Evolutionary conservation across 2,329 filamentous ascomycete genomes (phyloP), one percentile per base, ranked within the genome.

Genomic region (Botrytis hyacinthi): DNA sequence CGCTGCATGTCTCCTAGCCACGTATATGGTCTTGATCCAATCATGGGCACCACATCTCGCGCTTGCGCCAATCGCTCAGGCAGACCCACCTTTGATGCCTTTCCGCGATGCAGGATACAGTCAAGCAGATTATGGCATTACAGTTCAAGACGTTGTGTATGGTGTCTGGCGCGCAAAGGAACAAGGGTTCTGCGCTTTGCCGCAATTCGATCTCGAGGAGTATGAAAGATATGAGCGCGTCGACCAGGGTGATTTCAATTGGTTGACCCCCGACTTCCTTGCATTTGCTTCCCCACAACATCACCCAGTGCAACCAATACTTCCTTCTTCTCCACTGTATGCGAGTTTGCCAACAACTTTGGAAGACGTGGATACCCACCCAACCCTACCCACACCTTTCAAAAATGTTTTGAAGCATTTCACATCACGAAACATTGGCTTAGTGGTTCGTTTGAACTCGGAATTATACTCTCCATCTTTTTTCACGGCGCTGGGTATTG

Each of bases 221-320:
- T 99, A 99, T 82, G 96, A 99, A 84, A 92, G 89, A 81, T 99
- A 90, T 79, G 96, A 99, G 85, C 89, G 96, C 74, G 96, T 99
- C 32, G 96, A 99, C 82, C 94, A 98, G 86, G 96, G 96, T 76
- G 96, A 99, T 84, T 99, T 99, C 91, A 99, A 99, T 88, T 99
- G 96, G 96, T 89, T 99, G 74, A 97, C 95, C 9, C 95, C 95
- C 14, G 87, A 95, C 80, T 99, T 99, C 84, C 88, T 99, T 70
- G 96, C 96, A 35, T 98, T 99, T 82, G 96, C 96, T 62, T 98
- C 95, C 32, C 96, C 96, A 18, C 94, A 98, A 83, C 91, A 95
- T 79, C 87, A 89, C 73, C 93, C 94, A 8, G 89, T 92, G 20
- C 87, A 90, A 73, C 90, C 92, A 76, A 91, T 97, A 73, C 87